These are phyloP conservation scores for Phaffia australis DNA, from an alignment of 768 basidiomycete genomes.

Conservation along the genomic window DNA sequence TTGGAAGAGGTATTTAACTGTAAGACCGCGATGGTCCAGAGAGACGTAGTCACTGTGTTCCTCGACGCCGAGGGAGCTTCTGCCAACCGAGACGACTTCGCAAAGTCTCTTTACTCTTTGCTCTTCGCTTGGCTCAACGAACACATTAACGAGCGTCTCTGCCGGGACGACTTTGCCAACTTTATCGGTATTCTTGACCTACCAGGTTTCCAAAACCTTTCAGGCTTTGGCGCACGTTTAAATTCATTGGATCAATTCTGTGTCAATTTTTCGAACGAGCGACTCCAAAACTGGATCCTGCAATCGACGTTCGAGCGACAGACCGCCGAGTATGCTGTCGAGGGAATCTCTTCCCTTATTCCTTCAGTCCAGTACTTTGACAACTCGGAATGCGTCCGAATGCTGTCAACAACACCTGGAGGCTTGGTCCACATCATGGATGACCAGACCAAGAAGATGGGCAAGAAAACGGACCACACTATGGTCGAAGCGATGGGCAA, in stretches of 20 bases:
- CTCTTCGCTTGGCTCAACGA: constrained; percentile 96
- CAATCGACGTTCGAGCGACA: constrained; percentile 68
- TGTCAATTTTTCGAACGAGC: constrained; percentile 92
- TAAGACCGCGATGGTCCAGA: constrained; percentile 83
- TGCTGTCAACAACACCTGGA: constrained; percentile 75
- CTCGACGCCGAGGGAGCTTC: constrained; percentile 88
- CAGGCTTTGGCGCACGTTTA: constrained; percentile 47
- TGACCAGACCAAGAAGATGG: constrained; percentile 74
- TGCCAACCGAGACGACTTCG: constrained; percentile 85
- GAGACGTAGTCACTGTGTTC: constrained; percentile 94
- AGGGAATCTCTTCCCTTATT: constrained; percentile 62
- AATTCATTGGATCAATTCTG: constrained; percentile 96
- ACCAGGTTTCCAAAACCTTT: constrained; percentile 80
- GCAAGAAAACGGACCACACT: constrained; percentile 82
- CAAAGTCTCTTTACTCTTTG: constrained; percentile 83
- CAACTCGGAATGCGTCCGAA: constrained; percentile 76
- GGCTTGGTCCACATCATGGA: constrained; percentile 97
- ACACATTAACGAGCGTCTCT: constrained; percentile 86
- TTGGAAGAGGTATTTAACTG: constrained; percentile 76
- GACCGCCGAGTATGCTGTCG: constrained; percentile 68
- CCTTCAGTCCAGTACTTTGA: constrained; percentile 73
- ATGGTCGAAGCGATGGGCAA: constrained; percentile 93
- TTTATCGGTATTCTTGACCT: constrained; percentile 92
- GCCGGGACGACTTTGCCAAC: constrained; percentile 68
- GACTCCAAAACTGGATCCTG: constrained; percentile 71